Base-by-base conservation (phyloP, 345 rosid species). In the Anastatica hierochuntica region DNA sequence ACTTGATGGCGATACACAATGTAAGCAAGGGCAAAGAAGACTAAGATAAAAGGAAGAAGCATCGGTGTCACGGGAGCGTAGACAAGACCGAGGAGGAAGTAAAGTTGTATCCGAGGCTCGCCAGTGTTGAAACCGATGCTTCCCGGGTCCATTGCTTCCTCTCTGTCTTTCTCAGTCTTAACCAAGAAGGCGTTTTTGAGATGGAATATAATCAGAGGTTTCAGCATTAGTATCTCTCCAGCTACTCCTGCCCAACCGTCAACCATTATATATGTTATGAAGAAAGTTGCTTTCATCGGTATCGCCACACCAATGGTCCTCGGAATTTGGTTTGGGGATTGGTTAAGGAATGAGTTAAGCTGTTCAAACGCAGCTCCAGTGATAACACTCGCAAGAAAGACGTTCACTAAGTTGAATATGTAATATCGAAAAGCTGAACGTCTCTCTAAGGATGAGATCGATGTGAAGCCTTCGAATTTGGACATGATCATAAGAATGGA, bases 201-300 rank as follows among this genome's bases (percentile, higher is more conserved):
- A 80, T 92, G 98, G 68, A 61, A 92, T 55, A 92, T 42, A 24
- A 92, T 76, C 24, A 92, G 76, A 24, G 98, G 76, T 69, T 92
- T 83, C 77, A 88, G 46, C 95, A 76, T 85, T 29, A 92, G 64
- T 60, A 92, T 79, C 74, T 92, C 98, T 18, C 54, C 94, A 10
- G 98, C 98, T 4, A 92, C 70, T 38, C 98, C 96, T 49, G 98
- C 96, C 98, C 98, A 92, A 58, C 98, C 98, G 49, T 92, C 98
- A 24, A 92, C 95, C 98, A 88, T 92, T 66, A 92, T 92, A 43
- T 84, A 92, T 11, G 95, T 84, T 64, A 92, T 85, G 70, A 92
- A 92, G 78, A 92, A 92, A 19, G 98, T 92, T 51, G 98, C 98
- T 70, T 77, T 83, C 62, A 74, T 60, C 16, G 98, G 98, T 70